Conservation (phyloP, 2,329 filamentous ascomycete species). For the Mollisiaceae sp. region DNA sequence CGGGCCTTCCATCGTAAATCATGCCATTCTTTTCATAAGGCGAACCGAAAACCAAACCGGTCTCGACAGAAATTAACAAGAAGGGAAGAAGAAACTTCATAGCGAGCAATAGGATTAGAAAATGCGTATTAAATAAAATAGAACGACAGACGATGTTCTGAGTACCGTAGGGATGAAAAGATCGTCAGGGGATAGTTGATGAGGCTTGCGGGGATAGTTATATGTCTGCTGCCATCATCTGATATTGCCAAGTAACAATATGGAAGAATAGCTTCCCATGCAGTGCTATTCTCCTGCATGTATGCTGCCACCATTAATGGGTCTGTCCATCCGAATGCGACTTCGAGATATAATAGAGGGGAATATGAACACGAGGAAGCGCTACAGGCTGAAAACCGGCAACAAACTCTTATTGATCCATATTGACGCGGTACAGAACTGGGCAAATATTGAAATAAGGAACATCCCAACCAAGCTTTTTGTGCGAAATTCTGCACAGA, state of each 20-base stretch:
- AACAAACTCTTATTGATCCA: not conserved
- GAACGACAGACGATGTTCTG: too few species aligned
- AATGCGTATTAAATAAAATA: too few species aligned
- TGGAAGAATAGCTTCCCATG: not conserved
- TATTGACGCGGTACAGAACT: not conserved
- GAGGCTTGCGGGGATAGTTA: constrained; percentile 4
- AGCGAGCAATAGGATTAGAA: not conserved
- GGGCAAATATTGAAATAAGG: not conserved
- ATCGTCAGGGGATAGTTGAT: not conserved
- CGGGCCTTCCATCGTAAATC: constrained; percentile 3
- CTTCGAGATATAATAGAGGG: not conserved
- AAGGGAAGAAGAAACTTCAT: constrained; percentile 9
- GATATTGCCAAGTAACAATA: not conserved
- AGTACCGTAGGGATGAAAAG: not conserved
- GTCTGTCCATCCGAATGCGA: not conserved
- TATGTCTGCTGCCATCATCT: not conserved
- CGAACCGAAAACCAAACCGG: constrained; percentile 8
- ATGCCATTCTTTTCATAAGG: constrained; percentile 21
- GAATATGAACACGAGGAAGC: constrained; percentile 5
- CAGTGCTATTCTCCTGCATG: not conserved
- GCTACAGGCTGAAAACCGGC: constrained; percentile 15
- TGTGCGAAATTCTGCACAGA: not conserved
- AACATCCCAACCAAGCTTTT: not conserved
- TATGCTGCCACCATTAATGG: not conserved
- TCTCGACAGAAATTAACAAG: constrained; percentile 6